Base-by-base conservation (phyloP, 805 yeast species). In the Sugiyamaella boreocaroliniensis region DNA sequence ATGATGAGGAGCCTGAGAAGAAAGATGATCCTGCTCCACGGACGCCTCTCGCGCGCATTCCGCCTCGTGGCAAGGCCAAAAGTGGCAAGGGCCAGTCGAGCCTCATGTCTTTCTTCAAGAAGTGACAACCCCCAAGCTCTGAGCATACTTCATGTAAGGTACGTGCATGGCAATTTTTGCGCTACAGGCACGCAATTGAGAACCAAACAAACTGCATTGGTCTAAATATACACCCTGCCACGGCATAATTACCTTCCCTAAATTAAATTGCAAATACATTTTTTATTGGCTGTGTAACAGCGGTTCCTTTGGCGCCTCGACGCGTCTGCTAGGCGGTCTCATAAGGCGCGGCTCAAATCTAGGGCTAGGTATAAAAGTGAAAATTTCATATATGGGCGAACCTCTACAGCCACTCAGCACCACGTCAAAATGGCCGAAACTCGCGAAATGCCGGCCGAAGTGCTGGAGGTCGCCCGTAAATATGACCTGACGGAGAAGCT, bases 401-500 rank as follows among this genome's bases (percentile, higher is more conserved):
- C 44, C 15, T 18, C 19, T 14, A 32, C 43, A 47, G 7, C 11
- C 18, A 11, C 22, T 11, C 43, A 37, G 26, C 44, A 47, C 29
- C n/a, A 47, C 40, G 44, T 46, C 48, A 20, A 15, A 29, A 26
- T 32, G 29, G 26, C 12, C n/a, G 40, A 41, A 16, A 41, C 22
- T 12, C 43, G 11, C 43, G 22, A 41, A 11, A 3, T 4, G 19
- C 22, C 48, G 22, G 40, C 45, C n/a, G 58, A 52, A 29, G 52
- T 34, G 22, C 43, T 52, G 49, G 74, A 64, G 45, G 63, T 73
- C 50, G 79, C 79, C 20, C 71, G 73, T 56, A 64, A 76, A 58
- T 77, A 76, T 65, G 85, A 81, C 60, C 67, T 82, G 63, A 77
- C 84, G 9, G 69, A 71, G 49, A 75, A 76, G 65, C 66, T 82